Percentiles rank a stretch among this genome's conserved stretches.
phyloP scores from a whole-genome alignment of 257 asterid species.

The Capsicum pubescens region DNA sequence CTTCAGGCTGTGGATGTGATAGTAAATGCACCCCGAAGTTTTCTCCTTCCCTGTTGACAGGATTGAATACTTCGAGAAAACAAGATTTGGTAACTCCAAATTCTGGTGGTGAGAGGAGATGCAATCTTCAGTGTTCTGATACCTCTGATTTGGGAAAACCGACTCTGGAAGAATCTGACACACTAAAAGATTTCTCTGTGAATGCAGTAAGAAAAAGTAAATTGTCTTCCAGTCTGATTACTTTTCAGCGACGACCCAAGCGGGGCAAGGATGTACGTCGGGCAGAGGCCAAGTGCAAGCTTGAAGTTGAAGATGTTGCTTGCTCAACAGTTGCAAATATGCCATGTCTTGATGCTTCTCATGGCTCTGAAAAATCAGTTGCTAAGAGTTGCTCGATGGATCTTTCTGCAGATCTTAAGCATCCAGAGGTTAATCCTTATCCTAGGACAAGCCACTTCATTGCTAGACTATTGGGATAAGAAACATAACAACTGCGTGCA shows the following conservation, averaged over 20 bases:
- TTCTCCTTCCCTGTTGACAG: conserved; percentile 31
- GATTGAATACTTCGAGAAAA: conserved; percentile 33
- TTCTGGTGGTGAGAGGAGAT: conserved; percentile 24
- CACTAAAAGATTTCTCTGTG: conserved; percentile 35
- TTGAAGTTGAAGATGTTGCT: conserved; percentile 28
- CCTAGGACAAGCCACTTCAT: conserved; percentile 20
- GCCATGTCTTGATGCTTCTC: conserved; percentile 29
- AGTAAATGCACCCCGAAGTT: conserved; percentile 34
- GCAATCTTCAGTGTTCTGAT: conserved; percentile 22
- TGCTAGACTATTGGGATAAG: neutral
- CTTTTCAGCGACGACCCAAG: conserved; percentile 64
- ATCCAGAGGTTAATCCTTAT: conserved; percentile 36
- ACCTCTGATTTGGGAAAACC: neutral
- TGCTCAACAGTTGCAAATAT: conserved; percentile 36
- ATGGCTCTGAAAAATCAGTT: conserved; percentile 37
- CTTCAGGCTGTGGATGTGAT: conserved; percentile 36
- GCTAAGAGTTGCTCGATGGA: conserved; percentile 36
- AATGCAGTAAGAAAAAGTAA: conserved; percentile 40
- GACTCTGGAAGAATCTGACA: conserved; percentile 36
- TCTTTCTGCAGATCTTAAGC: conserved; percentile 40
- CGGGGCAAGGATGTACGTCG: conserved; percentile 36
- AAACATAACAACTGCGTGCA: neutral
- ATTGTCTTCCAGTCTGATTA: conserved; percentile 46
- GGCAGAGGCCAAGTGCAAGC: conserved; percentile 17
- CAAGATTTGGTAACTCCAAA: conserved; percentile 30